Percentiles rank a stretch among this genome's conserved stretches.
phyloP scores from a whole-genome alignment of 2,329 filamentous ascomycete species.

The Albifimbria verrucaria region DNA sequence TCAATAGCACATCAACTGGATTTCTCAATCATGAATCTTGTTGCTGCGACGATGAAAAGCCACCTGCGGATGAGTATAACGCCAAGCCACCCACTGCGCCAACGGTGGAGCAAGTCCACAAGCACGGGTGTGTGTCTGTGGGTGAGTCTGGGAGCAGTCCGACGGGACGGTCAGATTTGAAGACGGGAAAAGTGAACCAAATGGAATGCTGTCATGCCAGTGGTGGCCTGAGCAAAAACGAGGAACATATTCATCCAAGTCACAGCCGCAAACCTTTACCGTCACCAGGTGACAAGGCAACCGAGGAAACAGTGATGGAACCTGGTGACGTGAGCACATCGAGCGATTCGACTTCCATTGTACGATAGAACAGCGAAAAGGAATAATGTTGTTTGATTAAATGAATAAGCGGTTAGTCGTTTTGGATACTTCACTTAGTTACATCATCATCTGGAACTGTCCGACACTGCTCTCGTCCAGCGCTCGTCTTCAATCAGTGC shows the following conservation, averaged over 20 bases:
- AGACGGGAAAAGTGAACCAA: background rate
- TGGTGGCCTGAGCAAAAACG: background rate
- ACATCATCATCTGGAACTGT: background rate
- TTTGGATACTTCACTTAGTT: background rate
- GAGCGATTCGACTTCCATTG: background rate
- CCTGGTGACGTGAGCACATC: background rate
- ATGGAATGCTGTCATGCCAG: background rate
- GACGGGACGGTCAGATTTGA: too few species aligned
- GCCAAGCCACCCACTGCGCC: too few species aligned
- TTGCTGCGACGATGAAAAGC: background rate
- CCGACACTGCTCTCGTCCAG: background rate
- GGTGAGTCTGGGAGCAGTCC: too few species aligned
- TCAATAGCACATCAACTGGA: background rate
- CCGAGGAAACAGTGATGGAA: background rate
- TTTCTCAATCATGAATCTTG: background rate
- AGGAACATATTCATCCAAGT: background rate
- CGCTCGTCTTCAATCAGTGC: background rate
- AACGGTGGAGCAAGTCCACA: background rate
- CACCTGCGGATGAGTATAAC: background rate
- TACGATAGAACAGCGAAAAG: background rate
- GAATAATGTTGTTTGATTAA: background rate
- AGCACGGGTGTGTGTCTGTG: background rate
- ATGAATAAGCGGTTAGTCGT: background rate
- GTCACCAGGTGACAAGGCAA: too few species aligned
- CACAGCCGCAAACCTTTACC: too few species aligned